Evolutionary conservation across 1,139 yeast species (phyloP).

Genomic region (Candida tunisiensis): DNA sequence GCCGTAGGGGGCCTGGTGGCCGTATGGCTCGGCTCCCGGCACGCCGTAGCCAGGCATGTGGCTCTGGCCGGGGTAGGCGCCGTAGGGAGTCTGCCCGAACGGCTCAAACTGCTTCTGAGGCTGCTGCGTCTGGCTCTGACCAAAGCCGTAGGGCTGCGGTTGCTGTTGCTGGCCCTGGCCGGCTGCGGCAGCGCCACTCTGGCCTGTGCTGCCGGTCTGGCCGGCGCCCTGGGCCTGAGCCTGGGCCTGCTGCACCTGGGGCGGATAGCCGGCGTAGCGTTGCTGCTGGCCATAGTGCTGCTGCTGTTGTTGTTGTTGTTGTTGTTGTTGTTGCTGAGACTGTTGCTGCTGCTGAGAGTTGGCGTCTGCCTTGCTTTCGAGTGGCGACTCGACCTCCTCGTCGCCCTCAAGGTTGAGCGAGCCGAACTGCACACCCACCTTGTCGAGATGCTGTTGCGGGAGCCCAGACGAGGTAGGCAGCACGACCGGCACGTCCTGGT

Average conservation of each 20-base stretch:
- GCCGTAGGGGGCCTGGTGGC: too few species aligned
- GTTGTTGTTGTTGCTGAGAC: conserved; percentile 1
- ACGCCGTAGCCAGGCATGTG: too few species aligned
- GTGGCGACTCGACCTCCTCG: conserved; percentile 7
- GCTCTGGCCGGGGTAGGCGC: too few species aligned
- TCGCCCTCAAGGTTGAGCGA: conserved; percentile 30
- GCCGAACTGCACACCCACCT: conserved; percentile 55
- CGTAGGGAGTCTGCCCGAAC: too few species aligned
- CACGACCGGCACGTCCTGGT: conserved; percentile 42
- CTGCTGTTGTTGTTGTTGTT: conserved; percentile 4
- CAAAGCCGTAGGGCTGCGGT: conserved; percentile 1
- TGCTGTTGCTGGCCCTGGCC: conserved; percentile 4
- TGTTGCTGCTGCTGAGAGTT: conserved; percentile 7
- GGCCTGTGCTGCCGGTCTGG: conserved; percentile 2
- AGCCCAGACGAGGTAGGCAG: conserved; percentile 35
- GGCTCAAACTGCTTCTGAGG: conserved; percentile 1
- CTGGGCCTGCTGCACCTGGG: conserved; percentile 3
- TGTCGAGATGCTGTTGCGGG: conserved; percentile 2
- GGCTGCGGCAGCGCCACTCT: conserved; percentile 3
- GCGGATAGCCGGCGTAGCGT: too few species aligned
- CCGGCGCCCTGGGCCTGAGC: conserved; percentile 4
- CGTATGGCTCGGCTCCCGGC: too few species aligned
- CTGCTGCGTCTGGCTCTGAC: background rate
- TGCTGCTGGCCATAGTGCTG: conserved; percentile 1
- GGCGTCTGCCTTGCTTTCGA: conserved; percentile 6